Evolutionary conservation across 169 alveolate genomes (phyloP), one percentile per base, ranked within the genome.

Genomic region (Plasmodium inui): DNA sequence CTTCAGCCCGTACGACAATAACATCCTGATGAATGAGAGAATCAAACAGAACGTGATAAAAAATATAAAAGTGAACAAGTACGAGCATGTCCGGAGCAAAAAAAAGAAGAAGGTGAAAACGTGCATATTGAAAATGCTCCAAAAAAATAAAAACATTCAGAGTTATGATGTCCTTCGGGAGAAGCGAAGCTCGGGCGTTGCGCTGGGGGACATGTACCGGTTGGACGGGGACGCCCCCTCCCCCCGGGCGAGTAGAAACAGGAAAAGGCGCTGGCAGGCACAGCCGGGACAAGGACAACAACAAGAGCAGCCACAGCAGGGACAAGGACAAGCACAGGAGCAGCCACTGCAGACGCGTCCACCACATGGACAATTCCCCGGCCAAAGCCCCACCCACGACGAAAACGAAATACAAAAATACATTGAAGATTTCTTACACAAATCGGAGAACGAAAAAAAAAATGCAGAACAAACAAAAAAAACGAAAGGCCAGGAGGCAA

Each of bases 81-180:
- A 88, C 70, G 89, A 88, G 46, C 94, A 88, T 88, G 28, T 88
- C 22, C 79, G 94, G 37, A 88, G 94, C 70, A n/a, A 22, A n/a
- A 88, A 88, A 44, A 88, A 72, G 28, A 78, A 88, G 39, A 88
- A 88, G 71, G 94, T 88, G 12, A 78, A 78, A 30, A 37, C 81
- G 19, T 19, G 46, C 12, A 88, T 88, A 34, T n/a, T 88, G 39
- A 88, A 88, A 19, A 88, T 88, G 86, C 44, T 88, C 22, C 30
- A 50, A 37, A 78, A 88, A 32, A 88, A 88, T 32, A 76, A 88
- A 17, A 76, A 88, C 30, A 88, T 88, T 78, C 83, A 78, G 22
- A 57, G 74, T 10, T 88, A 88, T 44, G 94, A 88, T 5, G 67
- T 67, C 26, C 57, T 88, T 14, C 79, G 81, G 55, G 83, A 78